These are phyloP conservation scores for Paecilomyces dactylethromorphus DNA, from an alignment of 2,329 filamentous ascomycete genomes.

Conservation along the genomic window DNA sequence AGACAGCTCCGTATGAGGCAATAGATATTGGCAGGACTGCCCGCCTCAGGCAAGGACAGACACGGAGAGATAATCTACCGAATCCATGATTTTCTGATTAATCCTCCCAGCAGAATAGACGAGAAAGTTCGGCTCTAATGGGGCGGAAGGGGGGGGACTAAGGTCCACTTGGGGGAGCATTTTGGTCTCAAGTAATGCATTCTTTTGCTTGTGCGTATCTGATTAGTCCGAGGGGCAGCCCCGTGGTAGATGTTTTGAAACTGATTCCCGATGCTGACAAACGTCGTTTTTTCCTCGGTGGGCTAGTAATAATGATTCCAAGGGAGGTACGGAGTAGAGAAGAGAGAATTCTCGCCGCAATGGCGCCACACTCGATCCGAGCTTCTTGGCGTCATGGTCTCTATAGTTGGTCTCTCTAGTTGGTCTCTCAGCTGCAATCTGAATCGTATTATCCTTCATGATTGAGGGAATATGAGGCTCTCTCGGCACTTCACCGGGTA, in stretches of 20 bases:
- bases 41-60: not conserved
- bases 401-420: too few species aligned
- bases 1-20: not conserved
- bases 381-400: not conserved
- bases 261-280: not conserved
- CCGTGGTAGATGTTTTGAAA: not conserved
- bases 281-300: not conserved
- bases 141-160: not conserved
- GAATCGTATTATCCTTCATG: too few species aligned
- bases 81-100: not conserved
- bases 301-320: not conserved
- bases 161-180: not conserved
- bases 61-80: not conserved
- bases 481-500: not conserved
- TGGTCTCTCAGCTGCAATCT: too few species aligned
- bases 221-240: constrained; percentile 33
- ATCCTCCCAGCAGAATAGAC: not conserved
- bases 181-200: not conserved
- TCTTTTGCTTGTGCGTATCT: not conserved
- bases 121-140: not conserved
- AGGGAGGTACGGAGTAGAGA: not conserved
- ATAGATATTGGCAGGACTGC: not conserved
- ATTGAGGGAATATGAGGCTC: too few species aligned
- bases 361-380: not conserved
- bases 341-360: not conserved